Conservation (phyloP, 331 rosid species). For the Pyrus hybrid region DNA sequence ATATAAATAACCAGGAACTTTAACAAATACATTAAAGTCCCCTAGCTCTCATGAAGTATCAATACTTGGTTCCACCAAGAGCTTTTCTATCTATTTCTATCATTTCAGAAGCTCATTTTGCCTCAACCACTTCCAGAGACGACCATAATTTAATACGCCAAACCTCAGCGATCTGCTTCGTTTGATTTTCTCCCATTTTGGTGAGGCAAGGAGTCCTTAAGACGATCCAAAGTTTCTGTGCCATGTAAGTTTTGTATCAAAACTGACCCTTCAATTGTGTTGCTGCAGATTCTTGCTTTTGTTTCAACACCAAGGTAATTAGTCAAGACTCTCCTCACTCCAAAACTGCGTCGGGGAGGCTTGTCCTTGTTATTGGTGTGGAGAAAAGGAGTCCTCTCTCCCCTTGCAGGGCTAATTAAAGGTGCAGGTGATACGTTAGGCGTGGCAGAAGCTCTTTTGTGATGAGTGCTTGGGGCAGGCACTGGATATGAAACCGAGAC, state of each 20-base stretch:
- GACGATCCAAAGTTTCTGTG: conserved; percentile 14
- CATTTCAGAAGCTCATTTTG: background rate
- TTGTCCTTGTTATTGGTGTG: conserved; percentile 24
- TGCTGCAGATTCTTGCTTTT: conserved; percentile 28
- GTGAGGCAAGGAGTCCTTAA: conserved; percentile 18
- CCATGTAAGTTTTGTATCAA: conserved; percentile 6
- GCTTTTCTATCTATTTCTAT: conserved; percentile 6
- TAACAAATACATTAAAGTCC: conserved; percentile 18
- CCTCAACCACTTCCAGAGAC: background rate
- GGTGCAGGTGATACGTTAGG: conserved; percentile 37
- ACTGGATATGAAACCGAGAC: conserved; percentile 19
- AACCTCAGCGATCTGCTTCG: conserved; percentile 12
- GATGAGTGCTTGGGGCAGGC: conserved; percentile 41
- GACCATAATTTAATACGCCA: background rate
- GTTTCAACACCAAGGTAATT: conserved; percentile 49
- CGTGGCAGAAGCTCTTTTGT: conserved; percentile 24
- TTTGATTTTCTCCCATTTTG: conserved; percentile 22
- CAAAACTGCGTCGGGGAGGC: conserved; percentile 37
- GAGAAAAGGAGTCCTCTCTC: conserved; percentile 48
- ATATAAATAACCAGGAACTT: conserved; percentile 4
- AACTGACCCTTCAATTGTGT: conserved; percentile 29
- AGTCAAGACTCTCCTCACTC: conserved; percentile 52
- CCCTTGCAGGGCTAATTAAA: conserved; percentile 41
- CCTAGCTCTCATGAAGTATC: background rate
- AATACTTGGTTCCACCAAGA: conserved; percentile 7